A percentile compares a stretch with the other conserved stretches of the same genome.
Evolutionary conservation across 2,329 filamentous ascomycete species (phyloP).

Genomic region (Trichoderma asperellum): DNA sequence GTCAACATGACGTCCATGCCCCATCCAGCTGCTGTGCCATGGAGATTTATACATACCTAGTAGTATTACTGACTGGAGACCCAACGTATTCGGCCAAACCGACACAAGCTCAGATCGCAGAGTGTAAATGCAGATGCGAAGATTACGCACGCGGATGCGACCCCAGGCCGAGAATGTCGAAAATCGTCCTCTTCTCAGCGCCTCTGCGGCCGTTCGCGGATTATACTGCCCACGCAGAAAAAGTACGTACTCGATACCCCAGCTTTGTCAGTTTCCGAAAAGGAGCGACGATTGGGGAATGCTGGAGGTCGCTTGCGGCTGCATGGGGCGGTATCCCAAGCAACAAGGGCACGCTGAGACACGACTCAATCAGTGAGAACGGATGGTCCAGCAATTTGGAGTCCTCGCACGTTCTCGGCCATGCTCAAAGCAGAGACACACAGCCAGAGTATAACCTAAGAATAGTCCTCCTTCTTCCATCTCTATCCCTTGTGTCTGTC

Average conservation of each 20-base stretch:
- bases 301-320: constrained; percentile 22
- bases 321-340: constrained; percentile 18
- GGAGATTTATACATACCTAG: background rate
- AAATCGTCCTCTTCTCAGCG: background rate
- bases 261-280: background rate
- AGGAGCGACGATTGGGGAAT: constrained; percentile 11
- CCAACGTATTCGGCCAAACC: constrained; percentile 23
- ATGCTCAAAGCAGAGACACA: constrained; percentile 18
- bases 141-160: constrained; percentile 17
- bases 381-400: background rate
- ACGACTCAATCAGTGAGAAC: constrained; percentile 21
- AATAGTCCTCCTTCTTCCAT: background rate
- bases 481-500: background rate
- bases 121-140: background rate
- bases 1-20: constrained; percentile 24
- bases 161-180: background rate
- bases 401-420: constrained; percentile 27
- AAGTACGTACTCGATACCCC: background rate
- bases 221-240: background rate
- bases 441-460: background rate
- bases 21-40: constrained; percentile 6
- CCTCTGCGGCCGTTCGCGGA: constrained; percentile 18
- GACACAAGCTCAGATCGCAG: background rate
- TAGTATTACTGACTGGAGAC: constrained; percentile 1
- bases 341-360: constrained; percentile 25